Evolutionary conservation across 306 rosid genomes (phyloP).

Genomic region (Trifolium subterraneum): DNA sequence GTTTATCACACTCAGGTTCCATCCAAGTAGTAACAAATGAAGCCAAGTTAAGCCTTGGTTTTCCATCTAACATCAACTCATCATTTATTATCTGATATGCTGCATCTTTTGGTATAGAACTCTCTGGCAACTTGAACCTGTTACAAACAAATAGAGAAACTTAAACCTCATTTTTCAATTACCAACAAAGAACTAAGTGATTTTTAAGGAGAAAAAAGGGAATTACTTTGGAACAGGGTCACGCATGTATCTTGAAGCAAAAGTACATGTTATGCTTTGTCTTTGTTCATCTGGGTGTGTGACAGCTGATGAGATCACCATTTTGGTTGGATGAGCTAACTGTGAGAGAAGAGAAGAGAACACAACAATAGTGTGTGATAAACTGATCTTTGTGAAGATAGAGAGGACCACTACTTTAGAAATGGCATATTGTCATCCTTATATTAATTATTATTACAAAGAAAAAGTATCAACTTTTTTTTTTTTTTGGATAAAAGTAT

Average conservation of each 20-base stretch:
- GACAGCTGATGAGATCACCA: constrained; percentile 57
- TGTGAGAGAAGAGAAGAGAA: background rate
- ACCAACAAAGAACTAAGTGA: background rate
- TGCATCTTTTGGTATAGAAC: constrained; percentile 57
- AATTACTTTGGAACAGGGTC: constrained; percentile 57
- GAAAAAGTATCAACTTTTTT: no score
- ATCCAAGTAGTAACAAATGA: constrained; percentile 63
- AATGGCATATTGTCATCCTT: no score
- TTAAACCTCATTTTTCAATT: background rate
- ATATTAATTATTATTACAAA: no score
- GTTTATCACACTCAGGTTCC: constrained; percentile 83
- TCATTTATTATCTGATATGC: constrained; percentile 59
- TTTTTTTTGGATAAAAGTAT: no score
- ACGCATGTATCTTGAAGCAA: constrained; percentile 70
- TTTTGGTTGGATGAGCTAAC: constrained; percentile 36
- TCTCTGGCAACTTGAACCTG: constrained; percentile 54
- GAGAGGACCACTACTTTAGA: background rate
- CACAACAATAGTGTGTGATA: background rate
- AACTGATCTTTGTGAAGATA: background rate
- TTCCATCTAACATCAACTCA: constrained; percentile 58
- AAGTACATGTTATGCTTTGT: constrained; percentile 49
- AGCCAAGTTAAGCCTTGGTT: constrained; percentile 58
- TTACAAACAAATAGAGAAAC: background rate
- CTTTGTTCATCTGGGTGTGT: constrained; percentile 45
- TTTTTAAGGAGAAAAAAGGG: background rate